A percentile compares a stretch with the other conserved stretches of the same genome.
These are phyloP conservation scores for Zygoascus meyerae DNA, from an alignment of 1,139 yeast genomes.

Conservation along the genomic window DNA sequence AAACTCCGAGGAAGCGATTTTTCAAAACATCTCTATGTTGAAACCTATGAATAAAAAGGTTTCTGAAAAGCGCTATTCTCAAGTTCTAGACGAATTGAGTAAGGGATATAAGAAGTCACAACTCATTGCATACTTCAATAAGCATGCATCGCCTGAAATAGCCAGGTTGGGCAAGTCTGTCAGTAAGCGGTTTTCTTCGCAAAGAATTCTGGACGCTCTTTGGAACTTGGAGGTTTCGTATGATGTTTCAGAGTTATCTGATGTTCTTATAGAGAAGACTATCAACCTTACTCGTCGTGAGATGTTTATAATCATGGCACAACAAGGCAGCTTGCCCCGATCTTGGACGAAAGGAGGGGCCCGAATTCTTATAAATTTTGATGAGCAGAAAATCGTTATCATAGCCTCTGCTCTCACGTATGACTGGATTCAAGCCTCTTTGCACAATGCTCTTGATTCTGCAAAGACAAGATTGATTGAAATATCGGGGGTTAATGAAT, in stretches of 20 bases:
- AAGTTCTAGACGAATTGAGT: conserved; percentile 28
- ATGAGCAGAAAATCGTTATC: conserved; percentile 35
- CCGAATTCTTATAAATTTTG: conserved; percentile 41
- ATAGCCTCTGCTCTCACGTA: conserved; percentile 34
- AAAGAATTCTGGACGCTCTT: conserved; percentile 33
- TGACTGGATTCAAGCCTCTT: conserved; percentile 34
- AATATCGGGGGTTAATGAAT: conserved; percentile 17
- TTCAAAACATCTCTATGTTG: conserved; percentile 31
- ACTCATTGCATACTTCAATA: conserved; percentile 25
- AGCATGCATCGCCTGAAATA: conserved; percentile 1
- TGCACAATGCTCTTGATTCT: conserved; percentile 25
- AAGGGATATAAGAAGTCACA: conserved; percentile 33
- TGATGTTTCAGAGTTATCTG: conserved; percentile 36
- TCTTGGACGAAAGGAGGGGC: conserved; percentile 54
- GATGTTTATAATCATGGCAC: conserved; percentile 45
- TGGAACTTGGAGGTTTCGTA: conserved; percentile 40
- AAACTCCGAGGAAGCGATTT: conserved; percentile 27
- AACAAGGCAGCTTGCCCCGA: conserved; percentile 44
- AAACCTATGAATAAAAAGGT: conserved; percentile 29
- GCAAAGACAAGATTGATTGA: conserved; percentile 23
- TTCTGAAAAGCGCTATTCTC: conserved; percentile 31
- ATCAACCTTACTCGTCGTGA: conserved; percentile 42
- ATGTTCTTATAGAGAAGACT: conserved; percentile 37
- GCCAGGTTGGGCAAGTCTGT: conserved; percentile 12
- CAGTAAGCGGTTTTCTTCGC: conserved; percentile 20